phyloP scores from a whole-genome alignment of 306 rosid genomes.

The Myrica gale region DNA sequence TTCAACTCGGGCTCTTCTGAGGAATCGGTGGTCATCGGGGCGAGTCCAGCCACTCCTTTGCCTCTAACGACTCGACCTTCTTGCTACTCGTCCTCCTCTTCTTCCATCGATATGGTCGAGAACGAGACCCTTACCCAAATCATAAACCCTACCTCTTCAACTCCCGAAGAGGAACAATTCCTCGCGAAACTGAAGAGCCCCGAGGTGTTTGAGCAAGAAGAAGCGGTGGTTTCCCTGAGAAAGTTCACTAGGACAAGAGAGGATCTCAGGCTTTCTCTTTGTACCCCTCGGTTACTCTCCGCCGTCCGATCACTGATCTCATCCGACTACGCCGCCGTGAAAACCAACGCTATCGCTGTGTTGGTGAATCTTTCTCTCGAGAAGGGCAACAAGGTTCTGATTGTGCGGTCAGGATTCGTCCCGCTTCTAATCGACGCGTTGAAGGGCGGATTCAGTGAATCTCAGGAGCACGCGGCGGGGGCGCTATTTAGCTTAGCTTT shows the following conservation, averaged over 20 bases:
- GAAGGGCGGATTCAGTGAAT: slow-evolving; percentile 57
- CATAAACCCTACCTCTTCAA: slow-evolving; percentile 36
- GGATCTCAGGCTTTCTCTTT: slow-evolving; percentile 55
- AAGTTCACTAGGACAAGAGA: slow-evolving; percentile 57
- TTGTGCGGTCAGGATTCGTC: slow-evolving; percentile 77
- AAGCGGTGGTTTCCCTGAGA: slow-evolving; percentile 53
- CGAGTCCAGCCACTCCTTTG: slow-evolving; percentile 55
- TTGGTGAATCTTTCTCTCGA: slow-evolving; percentile 82
- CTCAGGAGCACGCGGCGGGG: slow-evolving; percentile 98
- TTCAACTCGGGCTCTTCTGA: slow-evolving; percentile 54
- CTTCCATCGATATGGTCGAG: slow-evolving; percentile 46
- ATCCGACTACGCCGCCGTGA: slow-evolving; percentile 62
- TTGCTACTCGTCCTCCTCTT: slow-evolving; percentile 60
- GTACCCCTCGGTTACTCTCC: slow-evolving; percentile 50
- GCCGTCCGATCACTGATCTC: slow-evolving; percentile 42
- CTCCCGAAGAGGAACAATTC: slow-evolving; percentile 40
- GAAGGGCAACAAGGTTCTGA: slow-evolving; percentile 74
- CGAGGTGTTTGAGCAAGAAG: slow-evolving; percentile 70
- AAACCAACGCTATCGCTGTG: slow-evolving; percentile 72
- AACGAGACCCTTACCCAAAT: slow-evolving; percentile 32
- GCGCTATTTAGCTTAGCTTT: slow-evolving; percentile 79
- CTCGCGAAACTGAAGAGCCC: slow-evolving; percentile 46
- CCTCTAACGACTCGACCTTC: slow-evolving; percentile 73
- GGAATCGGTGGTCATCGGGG: slow-evolving; percentile 43
- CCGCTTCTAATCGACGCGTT: slow-evolving; percentile 63